Conservation (phyloP, 441 rosid species). For the Hypseocharis bilobata region DNA sequence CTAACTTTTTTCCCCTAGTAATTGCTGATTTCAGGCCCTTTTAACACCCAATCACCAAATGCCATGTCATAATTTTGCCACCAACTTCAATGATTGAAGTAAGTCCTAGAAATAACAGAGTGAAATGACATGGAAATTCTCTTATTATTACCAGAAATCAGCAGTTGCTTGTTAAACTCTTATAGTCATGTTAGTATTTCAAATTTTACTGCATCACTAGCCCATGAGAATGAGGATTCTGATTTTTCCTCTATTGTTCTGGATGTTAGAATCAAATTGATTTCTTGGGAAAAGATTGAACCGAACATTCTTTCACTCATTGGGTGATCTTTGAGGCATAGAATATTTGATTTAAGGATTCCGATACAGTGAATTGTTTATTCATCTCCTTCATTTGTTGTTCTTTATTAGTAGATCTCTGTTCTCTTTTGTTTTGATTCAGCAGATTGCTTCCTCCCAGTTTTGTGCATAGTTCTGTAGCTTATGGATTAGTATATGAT, state of each 20-base stretch:
- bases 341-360: not conserved
- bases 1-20: not conserved
- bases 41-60: too few relatives aligned
- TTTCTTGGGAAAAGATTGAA: not conserved
- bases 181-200: too few relatives aligned
- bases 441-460: not conserved
- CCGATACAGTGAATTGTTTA: not conserved
- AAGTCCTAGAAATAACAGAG: too few relatives aligned
- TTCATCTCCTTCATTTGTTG: not conserved
- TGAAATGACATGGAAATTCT: too few relatives aligned
- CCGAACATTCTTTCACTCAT: not conserved
- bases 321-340: not conserved
- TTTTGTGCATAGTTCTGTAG: not conserved
- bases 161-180: not conserved
- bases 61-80: too few relatives aligned
- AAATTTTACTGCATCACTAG: too few relatives aligned
- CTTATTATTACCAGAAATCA: not conserved
- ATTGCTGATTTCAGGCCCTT: not conserved
- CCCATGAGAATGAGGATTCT: not conserved
- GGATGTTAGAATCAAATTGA: not conserved
- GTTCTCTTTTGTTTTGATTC: not conserved
- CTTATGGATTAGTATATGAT: too few relatives aligned
- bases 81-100: too few relatives aligned
- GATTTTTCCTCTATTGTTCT: not conserved
- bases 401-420: not conserved